Evolutionary conservation across 768 basidiomycete species (phyloP), one percentile per base, ranked within the genome.

Genomic region (Agrocybe pediades): DNA sequence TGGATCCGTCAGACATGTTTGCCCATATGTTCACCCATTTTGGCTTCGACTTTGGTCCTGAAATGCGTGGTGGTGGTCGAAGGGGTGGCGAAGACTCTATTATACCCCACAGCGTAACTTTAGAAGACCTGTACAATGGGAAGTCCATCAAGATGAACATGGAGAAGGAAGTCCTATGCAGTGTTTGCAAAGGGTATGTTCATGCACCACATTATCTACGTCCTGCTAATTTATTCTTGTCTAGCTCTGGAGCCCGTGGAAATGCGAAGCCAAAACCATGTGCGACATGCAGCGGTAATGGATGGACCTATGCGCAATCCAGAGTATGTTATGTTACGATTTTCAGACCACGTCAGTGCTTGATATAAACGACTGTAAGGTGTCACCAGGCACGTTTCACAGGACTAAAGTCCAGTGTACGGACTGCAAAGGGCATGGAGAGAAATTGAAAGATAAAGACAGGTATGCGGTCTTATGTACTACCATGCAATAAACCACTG

Each of bases 101-200:
- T 42, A 85, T 93, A 58, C 83, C 86, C 3, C 89, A 95, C 67
- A 80, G 91, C 36, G 90, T 96, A 49, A 88, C 90, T 4, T 78
- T 98, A 25, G 95, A 97, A 70, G 95, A 98, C 67, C 74, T 95
- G 19, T 98, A 93, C 71, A 90, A 88, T 52, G 96, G 95, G 25
- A 95, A 95, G 71, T 82, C 80, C 9, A 87, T 95, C 52, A 90
- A 87, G 66, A 85, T 98, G 76, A 90, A 85, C 61, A 83, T 97
- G 77, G 94, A 96, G 71, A 87, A 92, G 63, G 86, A 93, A 65
- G 73, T 87, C 8, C 72, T 90, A 2, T 98, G 96, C 68, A 76
- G 75, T 13, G 71, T 73, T 11, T 98, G 96, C 69, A 86, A 86
- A 68, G 96, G 95, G 89, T 90, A 62, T 73, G 59, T 43, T 48